Percentiles rank a stretch among this genome's conserved stretches.
Conservation (phyloP, 2,329 filamentous ascomycete genomes). For the Pseudocercospora vitis region DNA sequence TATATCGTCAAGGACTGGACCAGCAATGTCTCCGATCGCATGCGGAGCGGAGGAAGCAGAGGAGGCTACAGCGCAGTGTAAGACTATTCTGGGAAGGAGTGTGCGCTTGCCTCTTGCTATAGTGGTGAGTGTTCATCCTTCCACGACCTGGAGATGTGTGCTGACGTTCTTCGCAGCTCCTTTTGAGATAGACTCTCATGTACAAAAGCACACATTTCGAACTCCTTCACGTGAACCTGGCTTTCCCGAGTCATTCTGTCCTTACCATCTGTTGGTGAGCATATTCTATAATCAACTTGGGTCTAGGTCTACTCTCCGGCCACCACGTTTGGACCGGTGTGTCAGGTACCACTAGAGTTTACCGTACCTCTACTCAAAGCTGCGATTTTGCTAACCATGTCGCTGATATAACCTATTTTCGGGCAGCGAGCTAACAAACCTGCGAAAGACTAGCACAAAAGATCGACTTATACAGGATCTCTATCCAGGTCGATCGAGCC, state of each 20-base stretch:
- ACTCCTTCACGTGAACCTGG: too few relatives aligned
- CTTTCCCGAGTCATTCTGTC: too few relatives aligned
- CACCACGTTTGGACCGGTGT: conserved; percentile 22
- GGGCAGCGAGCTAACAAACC: conserved; percentile 15
- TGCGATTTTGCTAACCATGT: conserved; percentile 15
- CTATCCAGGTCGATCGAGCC: too few relatives aligned
- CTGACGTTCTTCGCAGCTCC: not conserved
- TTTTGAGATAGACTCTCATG: conserved; percentile 1
- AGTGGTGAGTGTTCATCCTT: conserved; percentile 7
- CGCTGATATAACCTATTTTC: conserved; percentile 14
- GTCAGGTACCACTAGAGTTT: conserved; percentile 11
- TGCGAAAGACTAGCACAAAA: conserved; percentile 18
- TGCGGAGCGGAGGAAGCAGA: conserved; percentile 75
- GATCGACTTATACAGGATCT: conserved; percentile 22
- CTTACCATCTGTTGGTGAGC: too few relatives aligned
- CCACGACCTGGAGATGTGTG: not conserved
- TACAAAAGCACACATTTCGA: not conserved
- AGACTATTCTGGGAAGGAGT: conserved; percentile 9
- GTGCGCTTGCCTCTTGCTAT: conserved; percentile 5
- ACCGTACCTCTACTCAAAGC: conserved; percentile 14
- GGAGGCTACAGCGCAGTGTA: conserved; percentile 89
- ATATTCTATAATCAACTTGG: too few relatives aligned
- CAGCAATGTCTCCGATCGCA: conserved; percentile 73
- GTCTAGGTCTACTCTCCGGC: too few relatives aligned
- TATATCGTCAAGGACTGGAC: conserved; percentile 90